Evolutionary conservation across 306 rosid genomes (phyloP).

Genomic region (Pyrus communis): DNA sequence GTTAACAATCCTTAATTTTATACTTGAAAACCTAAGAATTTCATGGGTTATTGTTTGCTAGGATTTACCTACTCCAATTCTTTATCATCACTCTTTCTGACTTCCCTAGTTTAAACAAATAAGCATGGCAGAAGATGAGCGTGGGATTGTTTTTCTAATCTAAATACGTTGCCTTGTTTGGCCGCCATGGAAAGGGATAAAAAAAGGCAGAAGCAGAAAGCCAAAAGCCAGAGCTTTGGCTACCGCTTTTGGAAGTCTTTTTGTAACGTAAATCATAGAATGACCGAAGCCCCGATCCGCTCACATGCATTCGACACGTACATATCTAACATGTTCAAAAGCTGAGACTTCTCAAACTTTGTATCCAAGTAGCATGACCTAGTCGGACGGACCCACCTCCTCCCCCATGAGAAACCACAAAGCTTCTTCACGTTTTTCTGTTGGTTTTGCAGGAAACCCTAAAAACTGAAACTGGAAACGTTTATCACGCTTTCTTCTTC

Average conservation of each 20-base stretch:
- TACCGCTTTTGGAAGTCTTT: neutral
- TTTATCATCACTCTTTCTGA: neutral
- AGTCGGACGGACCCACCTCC: neutral
- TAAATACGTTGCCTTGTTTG: neutral
- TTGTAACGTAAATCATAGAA: slow-evolving; percentile 1
- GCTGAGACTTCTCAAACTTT: neutral
- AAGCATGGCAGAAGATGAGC: neutral
- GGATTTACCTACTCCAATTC: neutral
- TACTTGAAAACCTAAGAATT: neutral
- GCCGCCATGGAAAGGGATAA: neutral
- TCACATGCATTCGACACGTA: neutral
- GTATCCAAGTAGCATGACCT: neutral
- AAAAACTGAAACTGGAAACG: neutral
- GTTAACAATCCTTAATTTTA: neutral
- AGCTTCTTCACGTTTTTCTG: neutral
- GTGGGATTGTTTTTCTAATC: neutral
- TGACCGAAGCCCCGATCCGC: neutral
- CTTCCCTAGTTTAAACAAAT: neutral
- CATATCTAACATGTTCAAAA: neutral
- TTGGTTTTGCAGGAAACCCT: neutral
- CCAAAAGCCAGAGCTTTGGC: neutral
- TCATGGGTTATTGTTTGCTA: neutral
- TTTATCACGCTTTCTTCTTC: neutral
- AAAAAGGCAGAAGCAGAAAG: neutral
- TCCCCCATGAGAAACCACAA: neutral